A percentile compares a stretch with the other conserved stretches of the same genome.
Evolutionary conservation across 257 asterid species (phyloP).

Genomic region (Solanum acaule): DNA sequence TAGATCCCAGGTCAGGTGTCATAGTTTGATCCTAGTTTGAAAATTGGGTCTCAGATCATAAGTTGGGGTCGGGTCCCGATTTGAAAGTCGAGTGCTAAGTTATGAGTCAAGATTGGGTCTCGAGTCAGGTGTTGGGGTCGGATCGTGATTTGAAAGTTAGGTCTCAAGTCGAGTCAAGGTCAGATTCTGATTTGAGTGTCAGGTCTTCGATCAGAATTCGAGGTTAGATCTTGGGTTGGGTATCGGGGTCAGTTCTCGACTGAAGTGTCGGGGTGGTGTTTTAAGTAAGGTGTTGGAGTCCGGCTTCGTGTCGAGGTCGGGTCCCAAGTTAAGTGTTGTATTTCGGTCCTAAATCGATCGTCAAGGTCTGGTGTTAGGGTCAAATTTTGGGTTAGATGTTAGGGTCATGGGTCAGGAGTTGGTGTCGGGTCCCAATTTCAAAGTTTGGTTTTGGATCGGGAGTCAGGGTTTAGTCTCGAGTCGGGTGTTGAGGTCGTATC

Average conservation of each 20-base stretch:
- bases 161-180: neutral
- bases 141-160: neutral
- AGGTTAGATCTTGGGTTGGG: neutral
- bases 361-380: fast-evolving
- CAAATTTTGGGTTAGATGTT: fast-evolving
- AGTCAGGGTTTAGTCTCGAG: neutral
- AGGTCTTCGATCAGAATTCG: neutral
- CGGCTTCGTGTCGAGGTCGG: fast-evolving
- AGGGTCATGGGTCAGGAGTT: neutral
- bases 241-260: neutral
- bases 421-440: neutral
- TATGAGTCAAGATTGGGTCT: too few relatives aligned
- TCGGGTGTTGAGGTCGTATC: neutral
- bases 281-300: neutral
- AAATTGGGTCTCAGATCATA: neutral
- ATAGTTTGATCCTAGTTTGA: neutral
- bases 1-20: neutral
- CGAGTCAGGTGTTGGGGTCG: too few relatives aligned
- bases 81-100: too few relatives aligned
- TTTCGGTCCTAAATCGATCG: too few relatives aligned
- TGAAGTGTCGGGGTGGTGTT: neutral
- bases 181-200: neutral
- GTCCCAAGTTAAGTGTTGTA: neutral
- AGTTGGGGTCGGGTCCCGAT: neutral
- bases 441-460: neutral